Evolutionary conservation across 306 rosid genomes (phyloP), one percentile per base, ranked within the genome.

Genomic region (Amphicarpaea edgeworthii): DNA sequence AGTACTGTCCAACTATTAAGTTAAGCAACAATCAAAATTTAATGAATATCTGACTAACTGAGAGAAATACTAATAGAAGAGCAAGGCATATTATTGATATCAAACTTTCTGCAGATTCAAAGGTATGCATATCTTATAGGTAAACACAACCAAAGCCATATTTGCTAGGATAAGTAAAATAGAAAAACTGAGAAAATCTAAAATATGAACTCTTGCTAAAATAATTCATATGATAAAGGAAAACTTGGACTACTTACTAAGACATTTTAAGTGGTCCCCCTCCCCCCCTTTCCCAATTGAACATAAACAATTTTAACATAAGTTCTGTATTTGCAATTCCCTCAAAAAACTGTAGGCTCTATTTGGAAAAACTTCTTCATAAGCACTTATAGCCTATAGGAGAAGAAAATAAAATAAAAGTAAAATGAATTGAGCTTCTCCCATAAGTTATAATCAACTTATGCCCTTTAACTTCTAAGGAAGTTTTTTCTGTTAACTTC

Each of bases 131-230:
- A 58, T 58, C 11, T 74, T 23, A 74, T 37, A 23, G 38, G 23
- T 26, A 12, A 55, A 66, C 34, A 43, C 47, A 68, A 10, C 16
- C 26, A 64, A n/a, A 67, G 47, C 37, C 32, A 50, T 15, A 12
- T 41, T 42, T 78, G 40, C 68, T 54, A 37, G 76, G 61, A 54
- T 46, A 65, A 70, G 19, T 46, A 59, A 55, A 61, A 68, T 68
- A 83, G 40, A n/a, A 24, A 54, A 46, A 47, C 19, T 30, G 47
- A 24, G 24, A 47, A 40, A 34, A 1, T 51, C 67, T 51, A 40
- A 38, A 49, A 37, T 8, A 49, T 49, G 55, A 49, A 62, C 37
- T 79, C 67, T 20, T 8, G 68, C 58, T 10, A 17, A 79, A 50
- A 32, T 32, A 43, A 19, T 50, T 26, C 41, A 64, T 40, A 12